phyloP scores from a whole-genome alignment of 257 asterid genomes.

The Rhazya stricta region DNA sequence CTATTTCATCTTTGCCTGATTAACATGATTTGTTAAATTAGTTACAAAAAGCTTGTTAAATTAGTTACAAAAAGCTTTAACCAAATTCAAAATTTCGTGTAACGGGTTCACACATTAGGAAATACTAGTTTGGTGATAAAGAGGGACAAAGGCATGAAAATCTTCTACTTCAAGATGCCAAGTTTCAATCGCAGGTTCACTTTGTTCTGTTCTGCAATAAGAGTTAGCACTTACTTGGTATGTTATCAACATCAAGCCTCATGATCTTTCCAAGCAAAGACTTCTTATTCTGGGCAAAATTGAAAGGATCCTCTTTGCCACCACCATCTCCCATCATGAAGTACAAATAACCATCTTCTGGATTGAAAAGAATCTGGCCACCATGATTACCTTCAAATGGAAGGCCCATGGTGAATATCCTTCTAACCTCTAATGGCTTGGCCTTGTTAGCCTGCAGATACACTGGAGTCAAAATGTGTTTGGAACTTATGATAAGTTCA shows the following conservation, averaged over 20 bases:
- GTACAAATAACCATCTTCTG: constrained; percentile 74
- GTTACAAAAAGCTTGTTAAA: background rate
- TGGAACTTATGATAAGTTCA: too few relatives aligned
- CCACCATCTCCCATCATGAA: constrained; percentile 93
- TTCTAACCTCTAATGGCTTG: constrained; percentile 59
- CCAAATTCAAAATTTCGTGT: too few relatives aligned
- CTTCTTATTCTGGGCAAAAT: constrained; percentile 83
- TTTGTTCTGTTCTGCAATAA: background rate
- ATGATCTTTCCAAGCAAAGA: constrained; percentile 82
- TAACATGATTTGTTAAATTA: too few relatives aligned
- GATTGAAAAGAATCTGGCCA: constrained; percentile 88
- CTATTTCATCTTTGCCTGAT: constrained; percentile 54
- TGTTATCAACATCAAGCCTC: constrained; percentile 67
- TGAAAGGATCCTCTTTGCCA: constrained; percentile 67
- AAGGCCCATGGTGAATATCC: constrained; percentile 79
- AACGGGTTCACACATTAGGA: too few relatives aligned
- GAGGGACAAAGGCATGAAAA: background rate
- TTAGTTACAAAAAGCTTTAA: too few relatives aligned
- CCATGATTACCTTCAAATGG: constrained; percentile 66
- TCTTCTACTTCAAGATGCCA: background rate
- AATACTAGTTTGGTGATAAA: too few relatives aligned
- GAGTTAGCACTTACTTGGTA: constrained; percentile 65
- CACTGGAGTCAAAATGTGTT: background rate
- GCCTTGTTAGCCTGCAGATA: constrained; percentile 49
- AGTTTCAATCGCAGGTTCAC: background rate